A percentile compares a stretch with the other conserved stretches of the same genome.
These are phyloP conservation scores for Westerdykella aurantiaca DNA, from an alignment of 2,329 filamentous ascomycete species.

Conservation along the genomic window DNA sequence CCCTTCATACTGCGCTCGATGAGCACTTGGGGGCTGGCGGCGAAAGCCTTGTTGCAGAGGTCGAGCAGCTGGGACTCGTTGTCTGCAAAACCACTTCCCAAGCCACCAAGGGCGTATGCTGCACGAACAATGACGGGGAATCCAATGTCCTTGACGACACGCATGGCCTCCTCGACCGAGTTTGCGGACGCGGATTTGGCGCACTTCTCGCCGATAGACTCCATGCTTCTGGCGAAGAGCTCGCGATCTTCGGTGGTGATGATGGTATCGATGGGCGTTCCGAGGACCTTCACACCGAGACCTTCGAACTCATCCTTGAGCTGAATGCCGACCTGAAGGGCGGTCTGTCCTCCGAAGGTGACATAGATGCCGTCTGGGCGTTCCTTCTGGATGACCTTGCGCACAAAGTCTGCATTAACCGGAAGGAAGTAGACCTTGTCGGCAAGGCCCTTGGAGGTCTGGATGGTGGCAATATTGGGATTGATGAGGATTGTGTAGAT, in stretches of 20 bases:
- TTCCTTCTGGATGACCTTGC: conserved; percentile 94
- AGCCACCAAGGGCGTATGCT: conserved; percentile 88
- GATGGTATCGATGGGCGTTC: conserved; percentile 95
- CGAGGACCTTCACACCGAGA: conserved; percentile 88
- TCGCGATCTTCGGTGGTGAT: conserved; percentile 98
- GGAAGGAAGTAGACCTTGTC: conserved; percentile 99
- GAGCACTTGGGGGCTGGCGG: conserved; percentile 89
- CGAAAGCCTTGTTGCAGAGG: conserved; percentile 90
- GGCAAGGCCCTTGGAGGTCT: conserved; percentile 94
- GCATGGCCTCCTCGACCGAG: conserved; percentile 80
- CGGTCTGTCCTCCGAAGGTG: conserved; percentile 96
- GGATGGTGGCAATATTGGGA: conserved; percentile 97
- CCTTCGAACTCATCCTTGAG: conserved; percentile 94
- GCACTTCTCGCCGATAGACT: conserved; percentile 95
- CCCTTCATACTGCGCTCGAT: conserved; percentile 99
- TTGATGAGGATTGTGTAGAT: conserved; percentile 99
- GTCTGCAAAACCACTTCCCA: conserved; percentile 92
- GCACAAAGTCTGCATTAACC: conserved; percentile 93
- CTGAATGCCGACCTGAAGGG: conserved; percentile 92
- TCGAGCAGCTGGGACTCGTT: conserved; percentile 76
- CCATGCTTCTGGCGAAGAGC: conserved; percentile 96
- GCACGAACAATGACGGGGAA: conserved; percentile 97
- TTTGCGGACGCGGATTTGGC: conserved; percentile 93
- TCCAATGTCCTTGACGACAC: conserved; percentile 83
- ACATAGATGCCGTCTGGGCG: conserved; percentile 94